A percentile compares a stretch with the other conserved stretches of the same genome.
These are phyloP conservation scores for Mayamaea pseudoterrestris DNA, from an alignment of 108 stramenopile genomes.

Conservation along the genomic window DNA sequence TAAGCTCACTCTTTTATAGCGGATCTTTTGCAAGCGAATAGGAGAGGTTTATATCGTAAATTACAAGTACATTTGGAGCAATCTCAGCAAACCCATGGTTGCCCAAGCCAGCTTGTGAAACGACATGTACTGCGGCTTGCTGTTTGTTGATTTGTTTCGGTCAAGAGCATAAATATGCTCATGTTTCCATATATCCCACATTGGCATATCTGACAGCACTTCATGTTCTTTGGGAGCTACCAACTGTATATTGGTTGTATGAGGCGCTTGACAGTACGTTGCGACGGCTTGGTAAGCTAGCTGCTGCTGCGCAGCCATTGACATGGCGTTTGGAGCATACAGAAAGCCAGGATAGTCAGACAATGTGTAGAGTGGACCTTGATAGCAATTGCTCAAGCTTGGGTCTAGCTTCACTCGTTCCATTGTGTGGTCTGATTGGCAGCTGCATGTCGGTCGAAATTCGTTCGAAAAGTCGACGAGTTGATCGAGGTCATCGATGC, in stretches of 20 bases:
- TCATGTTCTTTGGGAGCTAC: constrained; percentile 25
- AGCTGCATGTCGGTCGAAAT: too few relatives aligned
- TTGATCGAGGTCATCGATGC: constrained; percentile 21
- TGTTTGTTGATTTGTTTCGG: background rate
- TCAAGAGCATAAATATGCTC: constrained; percentile 1
- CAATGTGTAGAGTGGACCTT: constrained; percentile 20
- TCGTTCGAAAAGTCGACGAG: constrained; percentile 15
- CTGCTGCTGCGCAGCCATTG: constrained; percentile 11
- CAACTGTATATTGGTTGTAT: constrained; percentile 44
- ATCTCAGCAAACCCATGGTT: too few relatives aligned
- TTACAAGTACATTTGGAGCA: too few relatives aligned
- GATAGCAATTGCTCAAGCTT: constrained; percentile 6
- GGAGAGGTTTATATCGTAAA: too few relatives aligned
- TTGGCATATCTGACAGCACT: constrained; percentile 8
- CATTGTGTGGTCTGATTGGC: too few relatives aligned
- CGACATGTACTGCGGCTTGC: constrained; percentile 6
- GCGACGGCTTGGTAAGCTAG: constrained; percentile 28
- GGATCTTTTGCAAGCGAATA: too few relatives aligned
- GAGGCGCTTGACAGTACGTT: constrained; percentile 39
- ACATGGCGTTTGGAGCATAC: constrained; percentile 36
- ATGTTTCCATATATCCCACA: constrained; percentile 33
- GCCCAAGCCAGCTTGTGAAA: constrained; percentile 53
- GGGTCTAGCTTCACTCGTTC: constrained; percentile 5
- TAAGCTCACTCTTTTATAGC: too few relatives aligned
- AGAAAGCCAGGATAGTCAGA: constrained; percentile 24